Conservation (phyloP, 2,329 filamentous ascomycete species). For the Talaromyces rugulosus region DNA sequence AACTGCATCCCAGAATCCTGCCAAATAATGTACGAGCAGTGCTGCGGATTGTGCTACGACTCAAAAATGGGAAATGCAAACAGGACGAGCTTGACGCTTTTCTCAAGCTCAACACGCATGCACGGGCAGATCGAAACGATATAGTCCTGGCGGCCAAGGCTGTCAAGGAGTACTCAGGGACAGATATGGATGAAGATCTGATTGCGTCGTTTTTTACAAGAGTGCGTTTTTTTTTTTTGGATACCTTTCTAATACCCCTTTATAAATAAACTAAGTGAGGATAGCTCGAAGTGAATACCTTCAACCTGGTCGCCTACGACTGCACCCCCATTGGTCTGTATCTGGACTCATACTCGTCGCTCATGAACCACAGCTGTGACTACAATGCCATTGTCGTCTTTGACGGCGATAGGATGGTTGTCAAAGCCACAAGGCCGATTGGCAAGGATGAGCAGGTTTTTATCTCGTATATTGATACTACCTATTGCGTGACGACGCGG, state of each 20-base stretch:
- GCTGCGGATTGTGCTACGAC: conserved; percentile 50
- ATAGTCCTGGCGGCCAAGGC: conserved; percentile 53
- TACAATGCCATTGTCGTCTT: conserved; percentile 58
- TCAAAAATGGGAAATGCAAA: conserved; percentile 30
- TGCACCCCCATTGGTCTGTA: conserved; percentile 58
- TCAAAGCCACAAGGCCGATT: conserved; percentile 53
- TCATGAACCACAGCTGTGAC: conserved; percentile 60
- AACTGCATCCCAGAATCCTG: conserved; percentile 43
- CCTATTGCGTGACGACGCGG: conserved; percentile 48
- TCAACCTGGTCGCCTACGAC: conserved; percentile 53
- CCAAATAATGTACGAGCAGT: conserved; percentile 55
- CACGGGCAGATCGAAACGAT: conserved; percentile 45
- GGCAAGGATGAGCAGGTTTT: conserved; percentile 54
- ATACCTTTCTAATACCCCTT: neutral
- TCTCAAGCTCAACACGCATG: conserved; percentile 42
- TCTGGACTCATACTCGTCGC: conserved; percentile 51
- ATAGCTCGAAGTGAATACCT: conserved; percentile 55
- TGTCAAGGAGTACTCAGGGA: conserved; percentile 50
- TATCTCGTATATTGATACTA: conserved; percentile 59
- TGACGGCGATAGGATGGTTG: conserved; percentile 47
- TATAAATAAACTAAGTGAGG: neutral
- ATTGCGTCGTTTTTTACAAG: conserved; percentile 44
- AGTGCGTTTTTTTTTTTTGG: conserved; percentile 26
- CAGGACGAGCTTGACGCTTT: conserved; percentile 39
- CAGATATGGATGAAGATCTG: conserved; percentile 40